Evolutionary conservation across 2,329 filamentous ascomycete species (phyloP).

Genomic region (Colletotrichum cuscutae): DNA sequence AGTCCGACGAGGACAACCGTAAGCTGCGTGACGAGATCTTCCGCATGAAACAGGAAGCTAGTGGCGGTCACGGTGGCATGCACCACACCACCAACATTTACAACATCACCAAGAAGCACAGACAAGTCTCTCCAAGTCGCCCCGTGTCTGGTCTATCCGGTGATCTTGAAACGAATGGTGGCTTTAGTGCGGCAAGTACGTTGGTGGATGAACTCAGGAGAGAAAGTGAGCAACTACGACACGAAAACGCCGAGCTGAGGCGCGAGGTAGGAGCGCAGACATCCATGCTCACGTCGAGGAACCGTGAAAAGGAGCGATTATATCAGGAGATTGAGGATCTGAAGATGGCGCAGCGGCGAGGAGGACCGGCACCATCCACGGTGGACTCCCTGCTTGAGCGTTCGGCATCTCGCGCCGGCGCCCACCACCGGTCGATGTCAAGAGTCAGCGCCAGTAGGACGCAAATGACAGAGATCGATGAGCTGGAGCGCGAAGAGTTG

Average conservation of each 20-base stretch:
- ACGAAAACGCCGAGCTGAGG: conserved; percentile 91
- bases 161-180: conserved; percentile 61
- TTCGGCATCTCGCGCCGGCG: conserved; percentile 85
- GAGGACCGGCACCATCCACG: conserved; percentile 69
- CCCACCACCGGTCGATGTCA: conserved; percentile 77
- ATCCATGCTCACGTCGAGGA: conserved; percentile 95
- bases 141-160: conserved; percentile 61
- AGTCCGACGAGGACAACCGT: conserved; percentile 89
- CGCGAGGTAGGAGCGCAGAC: conserved; percentile 95
- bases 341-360: conserved; percentile 85
- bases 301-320: conserved; percentile 92
- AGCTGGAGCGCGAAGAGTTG: conserved; percentile 84
- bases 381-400: conserved; percentile 93
- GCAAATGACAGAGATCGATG: conserved; percentile 69
- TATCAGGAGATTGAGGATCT: conserved; percentile 98
- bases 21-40: conserved; percentile 86
- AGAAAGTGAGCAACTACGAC: conserved; percentile 80
- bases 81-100: conserved; percentile 75
- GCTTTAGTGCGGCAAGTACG: conserved; percentile 69
- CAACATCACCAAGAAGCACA: conserved; percentile 68
- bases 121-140: conserved; percentile 59
- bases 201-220: conserved; percentile 80
- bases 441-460: conserved; percentile 76
- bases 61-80: conserved; percentile 48
- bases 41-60: conserved; percentile 72